Evolutionary conservation across 1,139 yeast species (phyloP).

Genomic region (Taphrina sp.): DNA sequence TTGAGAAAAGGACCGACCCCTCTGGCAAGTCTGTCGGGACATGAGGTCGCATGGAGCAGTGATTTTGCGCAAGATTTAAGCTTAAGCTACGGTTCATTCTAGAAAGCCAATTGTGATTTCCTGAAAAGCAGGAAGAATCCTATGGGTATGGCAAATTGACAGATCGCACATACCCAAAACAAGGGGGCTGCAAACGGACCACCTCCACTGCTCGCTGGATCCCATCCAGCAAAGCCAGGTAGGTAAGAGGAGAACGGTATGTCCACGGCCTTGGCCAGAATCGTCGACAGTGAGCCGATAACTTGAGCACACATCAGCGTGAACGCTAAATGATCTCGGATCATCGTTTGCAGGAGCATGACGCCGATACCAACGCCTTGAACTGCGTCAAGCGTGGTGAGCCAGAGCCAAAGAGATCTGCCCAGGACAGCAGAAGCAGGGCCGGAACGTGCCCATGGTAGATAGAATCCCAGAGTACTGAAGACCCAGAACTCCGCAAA

Average conservation of each 20-base stretch:
- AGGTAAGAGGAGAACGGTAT: constrained; percentile 21
- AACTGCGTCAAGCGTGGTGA: constrained; percentile 26
- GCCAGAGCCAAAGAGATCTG: constrained; percentile 32
- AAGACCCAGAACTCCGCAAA: constrained; percentile 30
- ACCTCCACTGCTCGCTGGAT: constrained; percentile 20
- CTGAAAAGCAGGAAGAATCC: constrained; percentile 32
- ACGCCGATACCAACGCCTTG: constrained; percentile 34
- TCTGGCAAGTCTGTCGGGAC: no score
- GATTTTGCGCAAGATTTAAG: no score
- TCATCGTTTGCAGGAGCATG: constrained; percentile 32
- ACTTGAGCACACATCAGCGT: constrained; percentile 31
- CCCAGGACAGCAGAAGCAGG: constrained; percentile 28
- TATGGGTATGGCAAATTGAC: constrained; percentile 26
- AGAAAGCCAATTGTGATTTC: constrained; percentile 26
- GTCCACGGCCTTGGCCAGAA: constrained; percentile 26
- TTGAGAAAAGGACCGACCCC: no score
- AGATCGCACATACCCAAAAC: constrained; percentile 31
- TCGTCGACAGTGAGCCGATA: constrained; percentile 27
- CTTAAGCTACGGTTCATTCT: no score
- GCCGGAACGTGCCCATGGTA: constrained; percentile 26
- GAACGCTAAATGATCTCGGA: constrained; percentile 30
- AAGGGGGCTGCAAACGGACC: constrained; percentile 19
- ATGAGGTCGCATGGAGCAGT: no score
- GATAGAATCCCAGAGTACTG: constrained; percentile 27
- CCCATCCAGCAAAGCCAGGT: constrained; percentile 25